phyloP scores from a whole-genome alignment of 2,329 filamentous ascomycete genomes.

The Botrytis porri region DNA sequence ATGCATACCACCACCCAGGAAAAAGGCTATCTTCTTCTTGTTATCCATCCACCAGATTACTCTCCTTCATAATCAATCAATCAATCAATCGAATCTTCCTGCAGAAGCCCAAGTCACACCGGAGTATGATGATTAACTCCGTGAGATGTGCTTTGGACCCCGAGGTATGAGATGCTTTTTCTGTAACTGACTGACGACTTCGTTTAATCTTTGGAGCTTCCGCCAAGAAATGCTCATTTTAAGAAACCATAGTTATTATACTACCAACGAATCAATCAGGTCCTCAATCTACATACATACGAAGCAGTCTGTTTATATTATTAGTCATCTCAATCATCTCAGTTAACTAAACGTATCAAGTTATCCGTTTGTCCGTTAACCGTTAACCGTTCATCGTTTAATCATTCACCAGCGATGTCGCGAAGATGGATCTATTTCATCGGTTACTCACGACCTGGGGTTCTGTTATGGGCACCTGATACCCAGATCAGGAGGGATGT shows the following conservation, averaged over 20 bases:
- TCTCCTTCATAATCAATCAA: background rate
- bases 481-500: background rate
- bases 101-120: background rate
- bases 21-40: background rate
- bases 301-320: background rate
- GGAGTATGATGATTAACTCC: no score
- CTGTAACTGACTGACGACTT: background rate
- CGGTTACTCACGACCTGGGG: no score
- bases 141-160: no score
- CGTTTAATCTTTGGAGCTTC: background rate
- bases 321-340: background rate
- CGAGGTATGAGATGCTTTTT: no score
- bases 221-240: conserved; percentile 4
- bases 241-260: background rate
- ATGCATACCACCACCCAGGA: background rate
- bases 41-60: background rate
- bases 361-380: background rate
- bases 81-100: background rate
- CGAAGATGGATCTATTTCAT: no score
- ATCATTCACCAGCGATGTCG: background rate
- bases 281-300: no score
- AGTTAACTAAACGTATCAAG: no score
- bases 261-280: background rate
- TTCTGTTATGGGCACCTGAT: background rate
- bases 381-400: background rate